Evolutionary conservation across 345 rosid genomes (phyloP).

Genomic region (Aquilaria sinensis): DNA sequence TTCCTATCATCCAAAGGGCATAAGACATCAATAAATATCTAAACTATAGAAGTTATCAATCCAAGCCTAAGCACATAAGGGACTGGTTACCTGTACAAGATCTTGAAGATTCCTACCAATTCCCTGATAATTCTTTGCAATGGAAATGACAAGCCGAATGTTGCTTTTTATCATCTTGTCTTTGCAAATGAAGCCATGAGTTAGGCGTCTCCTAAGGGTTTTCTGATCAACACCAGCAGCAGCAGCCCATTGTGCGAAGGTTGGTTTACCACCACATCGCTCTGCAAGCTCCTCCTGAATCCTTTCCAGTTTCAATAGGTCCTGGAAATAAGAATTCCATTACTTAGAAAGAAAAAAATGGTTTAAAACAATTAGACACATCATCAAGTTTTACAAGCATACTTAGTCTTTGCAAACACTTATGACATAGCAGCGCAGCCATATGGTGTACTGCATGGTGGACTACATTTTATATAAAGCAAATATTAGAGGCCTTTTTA

Average conservation of each 20-base stretch:
- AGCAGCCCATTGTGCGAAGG: constrained; percentile 85
- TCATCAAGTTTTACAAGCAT: background rate
- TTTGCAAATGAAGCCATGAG: constrained; percentile 66
- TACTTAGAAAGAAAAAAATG: background rate
- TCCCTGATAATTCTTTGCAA: constrained; percentile 89
- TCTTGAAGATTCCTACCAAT: constrained; percentile 91
- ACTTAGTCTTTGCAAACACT: background rate
- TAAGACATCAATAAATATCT: background rate
- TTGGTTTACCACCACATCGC: constrained; percentile 66
- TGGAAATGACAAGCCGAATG: constrained; percentile 91
- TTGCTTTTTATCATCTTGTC: constrained; percentile 95
- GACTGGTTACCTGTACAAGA: constrained; percentile 76
- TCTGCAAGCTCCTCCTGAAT: constrained; percentile 66
- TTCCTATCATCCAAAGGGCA: constrained; percentile 37
- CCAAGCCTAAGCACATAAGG: background rate
- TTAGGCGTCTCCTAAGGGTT: constrained; percentile 64
- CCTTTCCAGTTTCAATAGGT: constrained; percentile 30
- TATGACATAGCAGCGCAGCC: too few relatives aligned
- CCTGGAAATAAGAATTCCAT: background rate
- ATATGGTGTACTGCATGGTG: too few relatives aligned
- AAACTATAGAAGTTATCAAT: background rate
- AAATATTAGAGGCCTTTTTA: too few relatives aligned
- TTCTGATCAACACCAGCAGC: constrained; percentile 79
- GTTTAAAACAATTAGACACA: background rate
- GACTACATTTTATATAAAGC: too few relatives aligned